Percentiles rank a stretch among this genome's conserved stretches.
These are phyloP conservation scores for Fraxinus latifolia DNA, from an alignment of 305 asterid species.

Conservation along the genomic window DNA sequence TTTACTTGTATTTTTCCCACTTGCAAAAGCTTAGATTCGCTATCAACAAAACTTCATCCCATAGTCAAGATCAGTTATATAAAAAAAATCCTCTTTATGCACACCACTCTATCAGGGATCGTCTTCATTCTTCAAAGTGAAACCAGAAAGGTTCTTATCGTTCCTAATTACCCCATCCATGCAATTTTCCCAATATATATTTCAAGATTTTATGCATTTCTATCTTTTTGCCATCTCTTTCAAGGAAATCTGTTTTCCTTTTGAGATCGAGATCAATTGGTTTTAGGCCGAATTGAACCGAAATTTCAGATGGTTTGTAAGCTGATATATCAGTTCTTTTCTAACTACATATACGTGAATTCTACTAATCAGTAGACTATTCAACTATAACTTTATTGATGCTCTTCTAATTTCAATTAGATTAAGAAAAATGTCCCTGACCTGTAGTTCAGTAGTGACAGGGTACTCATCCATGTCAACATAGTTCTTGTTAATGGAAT, in stretches of 20 bases:
- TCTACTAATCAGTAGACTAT: background rate
- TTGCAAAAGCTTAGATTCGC: background rate
- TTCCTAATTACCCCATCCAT: background rate
- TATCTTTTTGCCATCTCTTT: background rate
- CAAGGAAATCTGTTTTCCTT: background rate
- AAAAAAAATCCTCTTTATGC: background rate
- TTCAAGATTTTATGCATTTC: background rate
- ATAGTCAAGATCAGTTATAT: background rate
- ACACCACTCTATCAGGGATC: background rate
- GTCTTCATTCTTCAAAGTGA: background rate
- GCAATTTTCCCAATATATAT: background rate
- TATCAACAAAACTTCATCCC: background rate
- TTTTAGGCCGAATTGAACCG: background rate
- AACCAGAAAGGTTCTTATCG: background rate
- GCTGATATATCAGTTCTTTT: background rate
- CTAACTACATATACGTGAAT: background rate
- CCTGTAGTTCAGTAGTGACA: conserved; percentile 78
- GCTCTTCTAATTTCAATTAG: background rate
- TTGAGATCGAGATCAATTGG: background rate
- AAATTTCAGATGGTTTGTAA: background rate
- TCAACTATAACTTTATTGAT: background rate
- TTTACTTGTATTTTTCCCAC: background rate
- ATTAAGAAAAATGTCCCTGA: background rate
- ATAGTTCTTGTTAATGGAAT: conserved; percentile 57
- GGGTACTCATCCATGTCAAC: conserved; percentile 82